Evolutionary conservation across 306 rosid species (phyloP), one percentile per base, ranked within the genome.

Genomic region (Psophocarpus tetragonolobus): DNA sequence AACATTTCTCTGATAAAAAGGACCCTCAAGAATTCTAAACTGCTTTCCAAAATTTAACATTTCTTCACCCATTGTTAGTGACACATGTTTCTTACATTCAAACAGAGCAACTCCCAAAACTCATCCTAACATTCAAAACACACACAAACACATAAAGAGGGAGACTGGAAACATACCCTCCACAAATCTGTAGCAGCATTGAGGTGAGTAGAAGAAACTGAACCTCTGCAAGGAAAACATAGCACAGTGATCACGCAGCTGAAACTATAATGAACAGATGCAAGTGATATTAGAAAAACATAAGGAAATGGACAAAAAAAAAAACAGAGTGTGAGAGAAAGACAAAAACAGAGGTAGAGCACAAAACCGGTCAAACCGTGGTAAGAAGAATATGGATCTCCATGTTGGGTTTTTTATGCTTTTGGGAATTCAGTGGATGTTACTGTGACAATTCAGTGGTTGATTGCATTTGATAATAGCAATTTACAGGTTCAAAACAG

Each of bases 321-420:
- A 65, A 45, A 36, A 23, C 21, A 64, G 6, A 39, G 7, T 7
- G 24, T 2, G 15, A 20, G 39, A 50, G 3, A 68, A 10, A 29
- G n/a, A 61, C 42, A 20, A 32, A 2, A 26, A 17, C 1, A 17
- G 57, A 24, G 0, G 23, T 3, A 63, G 5, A 53, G 38, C n/a
- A 60, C 51, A 71, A 74, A 68, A 80, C 47, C 74, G 91, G 83
- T 76, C 79, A 76, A 79, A 81, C 68, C 87, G 66, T 83, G 83
- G 92, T 44, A 36, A 36, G 73, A 36, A 36, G 73, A 58, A 57
- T 3, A 23, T 6, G n/a, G 68, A 15, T 68, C 24, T 4, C 32
- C 20, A 29, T 5, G 50, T 21, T 4, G 27, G 71, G 23, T 60
- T 69, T 65, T 69, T 69, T 66, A 77, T 82, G 81, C 76, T 60